Evolutionary conservation across 2,329 filamentous ascomycete species (phyloP), one percentile per base, ranked within the genome.

Genomic region (Fusarium sp.): DNA sequence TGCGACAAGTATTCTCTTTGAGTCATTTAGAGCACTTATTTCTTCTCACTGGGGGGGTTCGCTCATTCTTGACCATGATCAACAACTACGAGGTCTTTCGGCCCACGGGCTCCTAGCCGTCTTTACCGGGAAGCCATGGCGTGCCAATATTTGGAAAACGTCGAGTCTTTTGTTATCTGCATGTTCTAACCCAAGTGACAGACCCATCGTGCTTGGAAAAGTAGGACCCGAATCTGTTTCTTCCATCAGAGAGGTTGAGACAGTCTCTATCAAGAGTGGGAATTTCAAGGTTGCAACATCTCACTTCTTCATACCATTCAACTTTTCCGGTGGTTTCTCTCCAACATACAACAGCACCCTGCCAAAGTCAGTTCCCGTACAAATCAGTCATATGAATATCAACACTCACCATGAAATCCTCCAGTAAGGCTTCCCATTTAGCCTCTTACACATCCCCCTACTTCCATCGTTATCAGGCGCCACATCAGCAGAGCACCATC

Each of bases 401-500:
- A 20, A 14, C 61, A 81, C 86, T 81, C 74, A 89, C 92, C 92
- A 94, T 58, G 88, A 89, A 17, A 87, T 82, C 16, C 84, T 81
- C 89, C 90, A 93, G 16, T 82, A 80, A 4, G 84, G 81, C 69
- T 82, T 85, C 0, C 90, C 92, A 2, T 90, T 88, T 49, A 94
- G 78, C 66, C 90, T 90, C 77, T 81, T 87, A 74, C 91, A 93
- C 38, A 94, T 88, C 0, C 83, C 87, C 57, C 89, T 86, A 76
- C 92, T 94, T 44, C 87, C 86, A 2, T 79, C 66, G 72, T 94
- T 94, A 1, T 87, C 86, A 0, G 86, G 82, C 4, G 89, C 87
- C 0, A 94, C 92, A 79, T 94, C 91, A 3, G 91, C 91, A 67
- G 89, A 87, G 29, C 85, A 87, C 84, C 87, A 89, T 8, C 84